Evolutionary conservation across 106 monocot genomes (phyloP).

Genomic region (Dendrobium nobile): DNA sequence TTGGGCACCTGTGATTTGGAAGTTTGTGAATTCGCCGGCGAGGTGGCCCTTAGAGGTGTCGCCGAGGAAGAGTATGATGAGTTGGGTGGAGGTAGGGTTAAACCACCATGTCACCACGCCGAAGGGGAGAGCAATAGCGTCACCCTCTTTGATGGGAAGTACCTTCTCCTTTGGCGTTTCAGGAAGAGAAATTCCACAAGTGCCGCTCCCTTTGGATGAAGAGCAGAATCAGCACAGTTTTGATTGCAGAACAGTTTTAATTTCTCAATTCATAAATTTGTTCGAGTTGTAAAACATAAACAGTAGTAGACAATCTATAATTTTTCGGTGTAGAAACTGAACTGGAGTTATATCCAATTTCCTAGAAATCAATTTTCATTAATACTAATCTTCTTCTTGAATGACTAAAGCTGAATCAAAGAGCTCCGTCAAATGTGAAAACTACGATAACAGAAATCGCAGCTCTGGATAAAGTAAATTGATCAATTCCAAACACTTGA

Average conservation of each 20-base stretch:
- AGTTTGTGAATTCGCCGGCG: conserved; percentile 71
- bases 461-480: not conserved
- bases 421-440: not conserved
- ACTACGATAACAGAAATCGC: not conserved
- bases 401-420: not conserved
- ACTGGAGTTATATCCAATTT: not conserved
- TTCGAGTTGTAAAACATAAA: not conserved
- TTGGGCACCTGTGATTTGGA: conserved; percentile 68
- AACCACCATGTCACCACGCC: conserved; percentile 89
- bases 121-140: conserved; percentile 76
- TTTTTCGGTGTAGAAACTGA: not conserved
- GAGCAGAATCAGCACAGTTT: not conserved
- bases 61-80: conserved; percentile 76
- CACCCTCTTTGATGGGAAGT: conserved; percentile 58
- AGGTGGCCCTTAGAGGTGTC: conserved; percentile 79
- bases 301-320: no score
- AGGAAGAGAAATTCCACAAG: conserved; percentile 65
- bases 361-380: not conserved
- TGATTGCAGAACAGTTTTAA: not conserved
- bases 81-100: conserved; percentile 50
- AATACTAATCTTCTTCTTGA: no score
- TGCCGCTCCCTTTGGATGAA: conserved; percentile 44
- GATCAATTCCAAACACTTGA: not conserved
- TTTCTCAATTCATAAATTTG: not conserved
- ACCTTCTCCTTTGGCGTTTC: conserved; percentile 73